Evolutionary conservation across 1,139 yeast genomes (phyloP), one percentile per base, ranked within the genome.

Genomic region (Saccharomyces uvarum): DNA sequence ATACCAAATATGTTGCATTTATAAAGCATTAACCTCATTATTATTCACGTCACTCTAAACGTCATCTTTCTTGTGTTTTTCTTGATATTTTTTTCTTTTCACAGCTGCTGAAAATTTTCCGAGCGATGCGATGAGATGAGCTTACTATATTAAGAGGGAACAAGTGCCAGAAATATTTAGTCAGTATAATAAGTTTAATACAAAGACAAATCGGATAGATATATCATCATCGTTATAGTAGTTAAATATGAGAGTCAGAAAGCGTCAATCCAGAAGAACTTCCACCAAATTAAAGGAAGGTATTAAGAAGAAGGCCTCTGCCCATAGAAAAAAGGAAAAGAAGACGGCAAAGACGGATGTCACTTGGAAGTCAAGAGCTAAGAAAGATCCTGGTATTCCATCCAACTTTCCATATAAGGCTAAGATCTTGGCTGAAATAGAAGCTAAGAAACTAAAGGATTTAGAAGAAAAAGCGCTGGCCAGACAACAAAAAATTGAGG

Each of bases 241-340:
- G 5, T 19, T 6, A 46, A 24, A n/a, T 42, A 67, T 69, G 71
- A 70, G 69, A 62, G 65, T 68, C 27, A 68, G 73, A 66, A 70
- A 69, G 66, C 66, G 66, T 56, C 64, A 67, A 44, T 70, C 73
- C 6, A 91, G 91, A 75, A 82, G 97, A 75, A 79, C 83, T 54
- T 81, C 93, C 70, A 91, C 98, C 70, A 89, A 95, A 71, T 83
- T 91, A 87, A 82, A 91, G 70, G 96, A 90, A 73, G 98, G 98
- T 63, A 89, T 93, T 70, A 87, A 89, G 76, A 93, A 90, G 82
- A 93, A 93, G 75, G 91, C 96, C 2, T 81, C 93, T 49, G 97
- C 98, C 26, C 95, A 91, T 65, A 80, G 86, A 63, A 83, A 96
- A 73, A 93, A 93, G 71, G 87, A 87, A 69, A 81, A 79, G 64